Conservation (phyloP, 1,284 basidiomycete genomes). For the Flammula alnicola region DNA sequence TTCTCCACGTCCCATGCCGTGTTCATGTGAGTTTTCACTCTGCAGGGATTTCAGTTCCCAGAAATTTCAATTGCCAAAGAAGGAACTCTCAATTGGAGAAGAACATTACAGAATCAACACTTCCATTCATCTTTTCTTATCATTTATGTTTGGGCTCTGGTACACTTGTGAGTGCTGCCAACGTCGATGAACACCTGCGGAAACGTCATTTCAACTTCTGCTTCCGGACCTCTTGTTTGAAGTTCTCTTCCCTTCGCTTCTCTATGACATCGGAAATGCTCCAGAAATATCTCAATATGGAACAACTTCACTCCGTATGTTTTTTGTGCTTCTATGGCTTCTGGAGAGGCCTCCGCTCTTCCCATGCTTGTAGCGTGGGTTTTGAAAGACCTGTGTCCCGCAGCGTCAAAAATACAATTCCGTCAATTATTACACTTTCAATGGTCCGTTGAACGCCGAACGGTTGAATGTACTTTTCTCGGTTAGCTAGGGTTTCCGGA, state of each 20-base stretch:
- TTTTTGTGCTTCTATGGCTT: not conserved
- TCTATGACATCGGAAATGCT: not conserved
- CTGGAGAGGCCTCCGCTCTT: too few relatives aligned
- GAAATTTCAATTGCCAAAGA: not conserved
- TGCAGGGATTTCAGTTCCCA: not conserved
- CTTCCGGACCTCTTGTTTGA: not conserved
- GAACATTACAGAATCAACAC: not conserved
- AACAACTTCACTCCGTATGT: too few relatives aligned
- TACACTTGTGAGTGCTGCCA: not conserved
- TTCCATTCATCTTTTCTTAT: conserved; percentile 3
- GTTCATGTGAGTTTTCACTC: not conserved
- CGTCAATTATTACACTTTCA: too few relatives aligned
- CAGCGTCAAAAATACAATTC: too few relatives aligned
- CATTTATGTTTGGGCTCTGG: not conserved
- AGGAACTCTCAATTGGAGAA: not conserved
- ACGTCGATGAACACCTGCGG: not conserved
- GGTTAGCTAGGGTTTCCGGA: not conserved
- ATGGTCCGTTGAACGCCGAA: not conserved
- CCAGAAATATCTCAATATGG: not conserved
- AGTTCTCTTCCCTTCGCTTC: not conserved
- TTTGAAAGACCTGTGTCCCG: too few relatives aligned
- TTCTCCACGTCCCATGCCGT: not conserved
- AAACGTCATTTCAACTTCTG: not conserved
- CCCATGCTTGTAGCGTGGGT: too few relatives aligned
- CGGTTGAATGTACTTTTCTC: conserved; percentile 6